Evolutionary conservation across 2,329 filamentous ascomycete species (phyloP).

Genomic region (Aquanectria penicillioides): DNA sequence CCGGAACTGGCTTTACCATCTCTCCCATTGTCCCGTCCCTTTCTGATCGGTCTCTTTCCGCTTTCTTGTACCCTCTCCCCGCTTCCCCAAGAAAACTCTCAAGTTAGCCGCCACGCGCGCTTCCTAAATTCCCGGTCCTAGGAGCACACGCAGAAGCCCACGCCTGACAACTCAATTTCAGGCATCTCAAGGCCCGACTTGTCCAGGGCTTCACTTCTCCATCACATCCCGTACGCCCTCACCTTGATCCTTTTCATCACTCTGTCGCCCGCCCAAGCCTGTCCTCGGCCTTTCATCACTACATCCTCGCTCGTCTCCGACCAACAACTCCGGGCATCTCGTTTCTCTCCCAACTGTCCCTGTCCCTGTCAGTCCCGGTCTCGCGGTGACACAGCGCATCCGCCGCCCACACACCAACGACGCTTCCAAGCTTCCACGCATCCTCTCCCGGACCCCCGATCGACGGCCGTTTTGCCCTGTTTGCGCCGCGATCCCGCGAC

Average conservation of each 20-base stretch:
- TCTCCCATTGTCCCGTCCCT: neutral
- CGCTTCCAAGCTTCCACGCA: slow-evolving; percentile 2
- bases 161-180: slow-evolving; percentile 37
- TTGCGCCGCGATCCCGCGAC: neutral
- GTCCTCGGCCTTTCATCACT: neutral
- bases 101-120: slow-evolving; percentile 40
- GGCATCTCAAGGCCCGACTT: slow-evolving; percentile 35
- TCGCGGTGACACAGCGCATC: slow-evolving; percentile 9
- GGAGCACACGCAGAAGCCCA: slow-evolving; percentile 25
- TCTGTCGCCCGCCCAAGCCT: neutral
- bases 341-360: neutral
- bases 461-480: slow-evolving; percentile 8
- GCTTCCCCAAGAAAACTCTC: slow-evolving; percentile 34
- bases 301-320: neutral
- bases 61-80: slow-evolving; percentile 15
- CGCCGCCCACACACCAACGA: neutral
- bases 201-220: slow-evolving; percentile 18
- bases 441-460: slow-evolving; percentile 7
- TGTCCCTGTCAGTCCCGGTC: slow-evolving; percentile 8
- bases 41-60: neutral
- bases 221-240: slow-evolving; percentile 19
- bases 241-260: neutral
- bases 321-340: neutral
- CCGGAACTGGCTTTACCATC: slow-evolving; percentile 21
- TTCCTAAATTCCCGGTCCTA: slow-evolving; percentile 39